Evolutionary conservation across 495 filamentous ascomycete genomes (phyloP).

Genomic region (Tuber borchii): DNA sequence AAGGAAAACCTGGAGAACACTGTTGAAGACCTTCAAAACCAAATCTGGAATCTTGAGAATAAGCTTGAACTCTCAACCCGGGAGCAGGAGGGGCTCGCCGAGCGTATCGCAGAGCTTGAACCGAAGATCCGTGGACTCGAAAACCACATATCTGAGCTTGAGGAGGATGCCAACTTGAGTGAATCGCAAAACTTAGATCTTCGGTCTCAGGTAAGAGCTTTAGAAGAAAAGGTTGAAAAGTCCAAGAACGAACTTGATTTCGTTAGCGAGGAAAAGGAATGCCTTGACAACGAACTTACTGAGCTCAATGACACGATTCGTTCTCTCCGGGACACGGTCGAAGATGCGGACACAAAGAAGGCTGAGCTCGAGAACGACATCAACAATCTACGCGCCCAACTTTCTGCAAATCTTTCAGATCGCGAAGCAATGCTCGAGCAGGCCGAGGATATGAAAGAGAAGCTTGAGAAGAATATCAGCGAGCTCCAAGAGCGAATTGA

Average conservation of each 20-base stretch:
- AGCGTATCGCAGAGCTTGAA: background rate
- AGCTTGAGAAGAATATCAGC: background rate
- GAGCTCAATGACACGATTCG: background rate
- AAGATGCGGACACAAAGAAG: conserved; percentile 5
- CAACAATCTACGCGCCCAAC: conserved; percentile 5
- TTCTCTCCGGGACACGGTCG: background rate
- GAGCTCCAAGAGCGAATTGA: background rate
- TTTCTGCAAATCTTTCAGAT: background rate
- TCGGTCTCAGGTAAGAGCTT: background rate
- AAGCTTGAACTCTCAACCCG: background rate
- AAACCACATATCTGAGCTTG: background rate
- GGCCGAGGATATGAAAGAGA: background rate
- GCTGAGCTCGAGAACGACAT: conserved; percentile 17
- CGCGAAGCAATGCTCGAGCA: background rate
- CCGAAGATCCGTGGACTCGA: background rate
- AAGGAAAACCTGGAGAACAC: conserved; percentile 19
- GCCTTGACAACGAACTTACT: background rate
- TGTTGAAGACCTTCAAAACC: conserved; percentile 13
- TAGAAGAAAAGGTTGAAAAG: background rate
- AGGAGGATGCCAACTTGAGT: background rate
- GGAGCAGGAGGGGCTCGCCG: background rate
- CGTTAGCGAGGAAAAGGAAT: no score
- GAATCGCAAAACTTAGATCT: background rate
- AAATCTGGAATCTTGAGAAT: conserved; percentile 15
- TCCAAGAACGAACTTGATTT: background rate